These are phyloP conservation scores for Paramecium sexaurelia DNA, from an alignment of 73 alveolate genomes.

Conservation along the genomic window DNA sequence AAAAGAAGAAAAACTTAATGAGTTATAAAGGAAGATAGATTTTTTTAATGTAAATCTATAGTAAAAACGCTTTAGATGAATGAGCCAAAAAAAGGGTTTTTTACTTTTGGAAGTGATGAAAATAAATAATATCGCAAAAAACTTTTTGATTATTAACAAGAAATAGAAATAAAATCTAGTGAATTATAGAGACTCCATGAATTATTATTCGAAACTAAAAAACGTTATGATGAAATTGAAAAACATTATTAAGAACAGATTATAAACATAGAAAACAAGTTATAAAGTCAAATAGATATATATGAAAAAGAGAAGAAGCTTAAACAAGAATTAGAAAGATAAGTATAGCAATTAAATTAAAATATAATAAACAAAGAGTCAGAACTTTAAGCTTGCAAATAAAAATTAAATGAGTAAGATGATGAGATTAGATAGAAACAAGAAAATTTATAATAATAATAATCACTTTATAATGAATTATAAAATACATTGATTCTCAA, in stretches of 20 bases:
- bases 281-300: neutral
- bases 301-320: neutral
- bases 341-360: neutral
- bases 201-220: neutral
- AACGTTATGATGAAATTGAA: neutral
- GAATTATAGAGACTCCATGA: conserved; percentile 29
- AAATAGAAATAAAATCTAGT: neutral
- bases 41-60: neutral
- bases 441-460: neutral
- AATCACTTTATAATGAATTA: neutral
- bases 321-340: neutral
- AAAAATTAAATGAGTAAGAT: neutral
- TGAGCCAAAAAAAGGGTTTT: conserved; percentile 15
- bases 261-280: neutral
- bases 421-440: neutral
- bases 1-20: neutral
- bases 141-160: neutral
- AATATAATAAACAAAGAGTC: neutral
- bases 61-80: neutral
- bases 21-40: neutral
- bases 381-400: neutral
- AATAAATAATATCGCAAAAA: neutral
- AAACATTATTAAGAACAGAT: neutral
- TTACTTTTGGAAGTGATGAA: conserved; percentile 5
- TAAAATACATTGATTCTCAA: neutral